Conservation (phyloP, 2,329 filamentous ascomycete species). For the Paecilomyces niveus region DNA sequence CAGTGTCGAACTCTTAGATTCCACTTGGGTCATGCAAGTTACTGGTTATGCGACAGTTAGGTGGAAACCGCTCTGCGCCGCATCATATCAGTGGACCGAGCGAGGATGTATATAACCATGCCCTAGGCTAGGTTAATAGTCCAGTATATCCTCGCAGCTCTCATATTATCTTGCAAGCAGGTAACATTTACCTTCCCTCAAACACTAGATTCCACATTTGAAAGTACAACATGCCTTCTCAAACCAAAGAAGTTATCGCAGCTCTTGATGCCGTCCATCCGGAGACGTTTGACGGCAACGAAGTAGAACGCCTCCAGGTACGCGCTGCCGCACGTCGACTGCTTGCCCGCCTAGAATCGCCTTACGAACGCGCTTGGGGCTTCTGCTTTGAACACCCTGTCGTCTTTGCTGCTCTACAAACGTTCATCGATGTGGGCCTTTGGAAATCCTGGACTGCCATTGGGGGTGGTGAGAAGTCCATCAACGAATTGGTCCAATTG, state of each 20-base stretch:
- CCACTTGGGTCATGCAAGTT: too few species aligned
- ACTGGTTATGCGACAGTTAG: too few species aligned
- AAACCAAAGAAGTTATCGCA: constrained; percentile 11
- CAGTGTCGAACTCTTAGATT: too few species aligned
- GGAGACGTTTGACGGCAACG: constrained; percentile 10
- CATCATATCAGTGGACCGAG: too few species aligned
- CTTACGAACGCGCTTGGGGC: constrained; percentile 25
- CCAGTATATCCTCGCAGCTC: too few species aligned
- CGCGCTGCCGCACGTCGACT: constrained; percentile 21
- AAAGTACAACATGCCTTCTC: constrained; percentile 8
- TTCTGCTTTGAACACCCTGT: constrained; percentile 24
- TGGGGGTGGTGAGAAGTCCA: constrained; percentile 20
- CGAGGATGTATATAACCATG: too few species aligned
- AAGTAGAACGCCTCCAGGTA: constrained; percentile 17
- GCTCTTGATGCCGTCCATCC: constrained; percentile 12
- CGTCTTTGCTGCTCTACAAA: constrained; percentile 22
- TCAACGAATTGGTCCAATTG: constrained; percentile 20
- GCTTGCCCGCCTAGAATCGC: constrained; percentile 23
- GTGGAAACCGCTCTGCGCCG: too few species aligned
- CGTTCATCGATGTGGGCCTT: constrained; percentile 22
- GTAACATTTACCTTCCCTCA: constrained; percentile 8
- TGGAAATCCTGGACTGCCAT: constrained; percentile 22
- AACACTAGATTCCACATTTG: neutral
- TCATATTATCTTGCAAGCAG: too few species aligned
- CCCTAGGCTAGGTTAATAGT: too few species aligned